Conservation (phyloP, 495 filamentous ascomycete species). For the Aspergillus diversus region DNA sequence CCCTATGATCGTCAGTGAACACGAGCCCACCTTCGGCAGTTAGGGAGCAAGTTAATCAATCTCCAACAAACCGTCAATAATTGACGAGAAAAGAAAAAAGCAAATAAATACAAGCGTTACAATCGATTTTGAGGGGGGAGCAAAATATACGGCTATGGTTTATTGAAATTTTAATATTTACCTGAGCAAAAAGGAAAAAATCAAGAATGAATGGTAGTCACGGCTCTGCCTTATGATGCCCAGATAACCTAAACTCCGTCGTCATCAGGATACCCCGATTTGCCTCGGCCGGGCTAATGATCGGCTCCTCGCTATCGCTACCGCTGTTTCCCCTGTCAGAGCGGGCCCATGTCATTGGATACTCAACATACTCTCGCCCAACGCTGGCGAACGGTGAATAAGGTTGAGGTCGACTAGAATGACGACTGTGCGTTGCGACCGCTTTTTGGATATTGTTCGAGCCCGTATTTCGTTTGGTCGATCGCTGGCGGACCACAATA, state of each 20-base stretch:
- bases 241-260: constrained; percentile 4
- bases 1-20: not conserved
- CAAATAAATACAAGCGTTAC: not conserved
- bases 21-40: not conserved
- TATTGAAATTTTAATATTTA: not conserved
- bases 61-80: not conserved
- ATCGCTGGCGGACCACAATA: constrained; percentile 14
- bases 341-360: constrained; percentile 14
- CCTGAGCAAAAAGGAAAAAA: not conserved
- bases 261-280: constrained; percentile 9
- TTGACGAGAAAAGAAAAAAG: not conserved
- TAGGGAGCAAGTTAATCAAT: not conserved
- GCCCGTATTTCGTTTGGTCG: constrained; percentile 7
- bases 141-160: not conserved
- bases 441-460: not conserved
- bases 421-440: not conserved
- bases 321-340: not conserved
- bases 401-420: constrained; percentile 5
- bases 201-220: not conserved
- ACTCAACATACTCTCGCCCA: constrained; percentile 13
- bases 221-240: not conserved
- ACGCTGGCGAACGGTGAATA: constrained; percentile 17
- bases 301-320: constrained; percentile 16
- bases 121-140: not conserved
- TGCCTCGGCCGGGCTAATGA: constrained; percentile 6